phyloP scores from a whole-genome alignment of 352 stramenopile species.

The Plasmopara viticola region DNA sequence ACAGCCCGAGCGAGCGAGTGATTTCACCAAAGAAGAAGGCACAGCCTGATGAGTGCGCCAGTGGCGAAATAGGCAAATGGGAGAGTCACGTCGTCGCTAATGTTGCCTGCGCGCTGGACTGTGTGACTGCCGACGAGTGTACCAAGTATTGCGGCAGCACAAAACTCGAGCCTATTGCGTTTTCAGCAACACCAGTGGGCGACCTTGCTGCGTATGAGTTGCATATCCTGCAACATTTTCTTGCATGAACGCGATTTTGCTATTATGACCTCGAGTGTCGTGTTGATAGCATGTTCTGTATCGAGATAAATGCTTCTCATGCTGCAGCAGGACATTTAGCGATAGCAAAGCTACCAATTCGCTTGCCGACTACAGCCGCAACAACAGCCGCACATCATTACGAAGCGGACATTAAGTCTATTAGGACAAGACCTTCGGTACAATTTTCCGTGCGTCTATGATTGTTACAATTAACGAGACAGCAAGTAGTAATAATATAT shows the following conservation, averaged over 20 bases:
- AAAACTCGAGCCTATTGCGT: conserved; percentile 22
- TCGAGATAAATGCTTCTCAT: too few relatives aligned
- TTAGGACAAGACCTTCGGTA: too few relatives aligned
- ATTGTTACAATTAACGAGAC: too few relatives aligned
- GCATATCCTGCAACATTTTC: conserved; percentile 36
- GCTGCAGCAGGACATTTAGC: too few relatives aligned
- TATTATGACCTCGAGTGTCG: not conserved
- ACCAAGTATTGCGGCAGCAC: conserved; percentile 6
- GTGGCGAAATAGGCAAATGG: conserved; percentile 28
- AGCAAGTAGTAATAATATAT: too few relatives aligned
- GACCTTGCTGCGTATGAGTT: conserved; percentile 30
- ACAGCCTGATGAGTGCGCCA: conserved; percentile 11
- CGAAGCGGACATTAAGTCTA: too few relatives aligned
- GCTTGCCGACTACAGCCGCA: too few relatives aligned
- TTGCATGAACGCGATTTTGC: conserved; percentile 20
- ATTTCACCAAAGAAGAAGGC: conserved; percentile 57
- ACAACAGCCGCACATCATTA: too few relatives aligned
- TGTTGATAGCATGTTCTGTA: too few relatives aligned
- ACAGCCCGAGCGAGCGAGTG: conserved; percentile 14
- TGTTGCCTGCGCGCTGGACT: conserved; percentile 19
- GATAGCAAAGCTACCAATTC: too few relatives aligned
- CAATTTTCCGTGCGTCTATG: too few relatives aligned
- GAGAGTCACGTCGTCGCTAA: conserved; percentile 20
- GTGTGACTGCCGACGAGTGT: conserved; percentile 4
- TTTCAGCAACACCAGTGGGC: conserved; percentile 14